Base-by-base conservation (phyloP, 805 yeast species). In the Ogataea henricii region DNA sequence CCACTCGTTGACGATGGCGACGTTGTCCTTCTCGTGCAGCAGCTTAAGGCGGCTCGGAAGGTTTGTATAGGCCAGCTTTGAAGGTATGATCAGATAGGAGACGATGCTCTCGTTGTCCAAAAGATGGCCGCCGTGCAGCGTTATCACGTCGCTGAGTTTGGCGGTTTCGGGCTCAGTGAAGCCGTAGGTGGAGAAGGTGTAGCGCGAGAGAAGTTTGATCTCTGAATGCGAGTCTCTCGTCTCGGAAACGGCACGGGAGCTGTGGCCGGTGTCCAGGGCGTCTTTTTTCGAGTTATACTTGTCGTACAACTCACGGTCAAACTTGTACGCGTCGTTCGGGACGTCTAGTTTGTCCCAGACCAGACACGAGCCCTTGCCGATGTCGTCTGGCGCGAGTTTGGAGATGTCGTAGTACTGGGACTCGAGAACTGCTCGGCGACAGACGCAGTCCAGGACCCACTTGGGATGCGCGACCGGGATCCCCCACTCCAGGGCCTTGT, bases 401-500 rank as follows among this genome's bases (percentile, higher is more conserved):
- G 48, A 43, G 14, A 75, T 57, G 34, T 66, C 66, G 54, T 79
- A 79, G 53, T 70, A 73, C 8, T 65, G 60, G 40, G 65, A 60
- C 23, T 68, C 69, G 17, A 79, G 55, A 2, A 73, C 65, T 1
- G 78, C 77, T 2, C 73, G 74, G 40, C 83, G 66, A 20, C 64
- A 57, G 14, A 72, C 57, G 46, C 76, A 68, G 58, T 79, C 82
- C 25, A 66, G 59, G 3, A 79, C 62, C 78, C 78, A 78, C 30
- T 70, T 57, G 0, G 83, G 83, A 56, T 78, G 81, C 23, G 77
- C 73, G 1, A 72, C 72, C 1, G 81, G 80, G 4, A 74, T 73
- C 9, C 67, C 65, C 83, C 83, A 78, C 57, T 77, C 79, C 2
- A 72, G 34, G 3, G 82, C 82, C 57, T 77, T 78, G 13, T 66